Evolutionary conservation across 345 rosid species (phyloP), one percentile per base, ranked within the genome.

Genomic region (Rhizophora apiculata): DNA sequence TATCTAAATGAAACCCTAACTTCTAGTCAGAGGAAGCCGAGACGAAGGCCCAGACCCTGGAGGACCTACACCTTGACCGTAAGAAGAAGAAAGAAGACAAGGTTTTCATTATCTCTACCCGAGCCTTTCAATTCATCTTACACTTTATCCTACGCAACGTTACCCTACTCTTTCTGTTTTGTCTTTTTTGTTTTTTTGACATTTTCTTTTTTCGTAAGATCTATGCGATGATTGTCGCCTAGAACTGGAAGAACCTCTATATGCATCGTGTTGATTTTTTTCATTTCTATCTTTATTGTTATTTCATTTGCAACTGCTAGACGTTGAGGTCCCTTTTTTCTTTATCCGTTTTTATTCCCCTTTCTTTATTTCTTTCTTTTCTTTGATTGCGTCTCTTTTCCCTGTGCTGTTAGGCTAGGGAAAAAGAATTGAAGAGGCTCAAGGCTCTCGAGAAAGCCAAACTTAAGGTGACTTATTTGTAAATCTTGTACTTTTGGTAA

Each of bases 391-490:
- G 29, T 56, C 29, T 56, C 29, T 56, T 8, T 21, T 24, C 49
- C 16, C 19, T 43, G 49, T 9, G 2, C 5, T 21, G 29, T 11
- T 27, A 56, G 60, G 60, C 60, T 56, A 22, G 29, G 30, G 60
- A 56, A 13, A 56, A 56, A 27, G 60, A 56, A 27, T 21, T 56
- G 60, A 56, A 56, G 60, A 56, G 9, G 29, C 60, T 56, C 29
- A 56, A 56, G 60, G 60, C 60, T 56, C 60, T 56, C 60, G 60
- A 56, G 29, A 56, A 56, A 24, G 60, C 60, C 60, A 56, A 56
- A 56, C 6, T 56, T 56, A 56, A 56, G 60, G 60, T 56, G 29
- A 56, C 24, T 56, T 56, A 26, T 24, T 2, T n/a, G 30, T 24
- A 10, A 24, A 11, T 56, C 13, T 22, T 24, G 60, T 56, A 8